Evolutionary conservation across 495 filamentous ascomycete genomes (phyloP).

Genomic region (Patellaria atrata): DNA sequence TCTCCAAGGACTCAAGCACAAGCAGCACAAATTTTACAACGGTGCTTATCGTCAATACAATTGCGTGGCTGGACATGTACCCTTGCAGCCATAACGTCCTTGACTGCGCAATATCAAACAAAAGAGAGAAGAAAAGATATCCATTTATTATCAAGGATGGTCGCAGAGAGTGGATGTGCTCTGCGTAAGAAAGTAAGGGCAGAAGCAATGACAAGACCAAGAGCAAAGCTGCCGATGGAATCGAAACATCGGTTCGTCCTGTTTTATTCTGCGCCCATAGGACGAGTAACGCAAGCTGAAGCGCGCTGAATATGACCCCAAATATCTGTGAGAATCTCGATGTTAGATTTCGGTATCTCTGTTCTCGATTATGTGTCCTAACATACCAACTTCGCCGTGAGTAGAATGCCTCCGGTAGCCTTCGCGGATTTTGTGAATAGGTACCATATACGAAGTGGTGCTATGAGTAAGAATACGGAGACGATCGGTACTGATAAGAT

Average conservation of each 20-base stretch:
- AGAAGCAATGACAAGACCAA: slow-evolving; percentile 31
- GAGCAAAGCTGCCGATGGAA: slow-evolving; percentile 34
- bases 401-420: slow-evolving; percentile 29
- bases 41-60: slow-evolving; percentile 34
- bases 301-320: slow-evolving; percentile 26
- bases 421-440: slow-evolving; percentile 34
- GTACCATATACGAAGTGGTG: slow-evolving; percentile 33
- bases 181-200: slow-evolving; percentile 36
- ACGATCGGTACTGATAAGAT: slow-evolving; percentile 41
- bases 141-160: slow-evolving; percentile 46
- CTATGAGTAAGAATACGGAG: slow-evolving; percentile 35
- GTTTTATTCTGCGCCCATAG: slow-evolving; percentile 13
- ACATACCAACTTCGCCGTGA: slow-evolving; percentile 35
- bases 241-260: slow-evolving; percentile 28
- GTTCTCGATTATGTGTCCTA: background rate
- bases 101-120: slow-evolving; percentile 41
- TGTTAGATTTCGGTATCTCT: background rate
- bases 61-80: slow-evolving; percentile 18
- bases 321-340: slow-evolving; percentile 1
- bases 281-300: slow-evolving; percentile 16
- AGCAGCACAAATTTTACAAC: slow-evolving; percentile 36
- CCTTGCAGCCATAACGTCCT: slow-evolving; percentile 46
- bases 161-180: slow-evolving; percentile 40
- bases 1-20: slow-evolving; percentile 40
- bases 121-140: slow-evolving; percentile 45